Percentiles rank a stretch among this genome's conserved stretches.
Conservation (phyloP, 1,139 yeast genomes). For the Pichia sorboxylosa region DNA sequence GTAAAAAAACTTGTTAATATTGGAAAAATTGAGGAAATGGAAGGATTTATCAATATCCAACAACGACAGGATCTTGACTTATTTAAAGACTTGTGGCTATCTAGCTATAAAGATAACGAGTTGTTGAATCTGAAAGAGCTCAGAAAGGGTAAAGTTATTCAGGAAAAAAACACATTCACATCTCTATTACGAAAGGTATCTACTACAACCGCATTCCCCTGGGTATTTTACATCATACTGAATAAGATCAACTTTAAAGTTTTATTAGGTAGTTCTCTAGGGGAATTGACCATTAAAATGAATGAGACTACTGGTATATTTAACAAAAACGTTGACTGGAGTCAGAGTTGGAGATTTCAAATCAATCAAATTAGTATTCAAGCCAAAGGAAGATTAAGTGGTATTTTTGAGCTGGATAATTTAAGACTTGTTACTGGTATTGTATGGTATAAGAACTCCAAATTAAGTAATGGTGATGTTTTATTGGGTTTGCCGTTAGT, state of each 20-base stretch:
- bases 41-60: constrained; percentile 60
- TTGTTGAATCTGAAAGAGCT: too few species aligned
- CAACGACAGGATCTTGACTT: constrained; percentile 80
- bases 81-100: constrained; percentile 78
- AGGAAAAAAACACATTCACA: constrained; percentile 35
- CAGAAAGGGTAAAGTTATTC: constrained; percentile 2
- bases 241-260: constrained; percentile 43
- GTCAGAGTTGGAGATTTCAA: constrained; percentile 58
- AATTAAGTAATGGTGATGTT: too few species aligned
- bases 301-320: constrained; percentile 62
- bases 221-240: constrained; percentile 55
- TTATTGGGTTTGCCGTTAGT: constrained; percentile 53
- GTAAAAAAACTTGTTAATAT: constrained; percentile 34
- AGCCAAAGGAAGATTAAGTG: constrained; percentile 74
- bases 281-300: constrained; percentile 43
- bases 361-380: constrained; percentile 40
- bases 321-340: constrained; percentile 57
- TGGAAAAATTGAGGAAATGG: constrained; percentile 44
- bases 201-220: constrained; percentile 58
- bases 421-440: constrained; percentile 54
- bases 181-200: constrained; percentile 49
- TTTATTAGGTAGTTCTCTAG: constrained; percentile 79
- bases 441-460: constrained; percentile 48
- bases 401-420: constrained; percentile 40
- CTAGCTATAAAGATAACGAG: constrained; percentile 24